phyloP scores from a whole-genome alignment of 2,329 filamentous ascomycete genomes.

The Xenosphaeropsis pyriputrescens region DNA sequence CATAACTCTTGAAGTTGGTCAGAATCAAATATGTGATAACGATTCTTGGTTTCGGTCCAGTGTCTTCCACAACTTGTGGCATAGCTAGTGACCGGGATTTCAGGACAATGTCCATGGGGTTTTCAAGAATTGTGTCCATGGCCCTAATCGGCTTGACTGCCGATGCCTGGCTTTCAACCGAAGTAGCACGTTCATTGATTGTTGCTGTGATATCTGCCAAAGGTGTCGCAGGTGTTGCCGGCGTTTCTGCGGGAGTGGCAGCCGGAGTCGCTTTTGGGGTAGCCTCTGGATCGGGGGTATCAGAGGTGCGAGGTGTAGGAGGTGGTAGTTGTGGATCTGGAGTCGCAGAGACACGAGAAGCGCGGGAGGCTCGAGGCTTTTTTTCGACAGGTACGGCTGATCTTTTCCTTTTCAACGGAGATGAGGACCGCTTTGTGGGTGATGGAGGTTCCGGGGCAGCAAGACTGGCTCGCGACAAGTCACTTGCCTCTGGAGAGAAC shows the following conservation, averaged over 20 bases:
- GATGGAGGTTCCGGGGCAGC: conserved; percentile 32
- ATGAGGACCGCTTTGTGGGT: conserved; percentile 37
- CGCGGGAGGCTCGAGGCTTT: conserved; percentile 3
- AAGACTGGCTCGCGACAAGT: not conserved
- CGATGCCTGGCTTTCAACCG: conserved; percentile 31
- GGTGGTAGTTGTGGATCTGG: conserved; percentile 19
- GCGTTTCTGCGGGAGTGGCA: no score
- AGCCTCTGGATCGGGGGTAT: conserved; percentile 38
- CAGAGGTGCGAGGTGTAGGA: conserved; percentile 37
- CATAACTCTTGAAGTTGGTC: conserved; percentile 98
- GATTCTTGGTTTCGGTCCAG: conserved; percentile 67
- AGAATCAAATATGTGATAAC: conserved; percentile 87
- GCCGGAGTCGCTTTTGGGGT: conserved; percentile 6
- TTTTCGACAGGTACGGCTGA: conserved; percentile 33
- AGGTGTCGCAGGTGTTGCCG: conserved; percentile 31
- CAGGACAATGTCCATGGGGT: conserved; percentile 85
- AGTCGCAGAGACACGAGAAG: conserved; percentile 14
- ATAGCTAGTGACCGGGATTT: conserved; percentile 64
- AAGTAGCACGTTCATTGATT: conserved; percentile 44
- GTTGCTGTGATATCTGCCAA: conserved; percentile 61
- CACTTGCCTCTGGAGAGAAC: conserved; percentile 38
- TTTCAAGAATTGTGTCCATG: conserved; percentile 66
- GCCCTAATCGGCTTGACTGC: conserved; percentile 58
- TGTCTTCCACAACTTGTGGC: conserved; percentile 51
- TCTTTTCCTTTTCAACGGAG: conserved; percentile 39